Conservation (phyloP, 768 basidiomycete species). For the Neoboletus subvelutipes region DNA sequence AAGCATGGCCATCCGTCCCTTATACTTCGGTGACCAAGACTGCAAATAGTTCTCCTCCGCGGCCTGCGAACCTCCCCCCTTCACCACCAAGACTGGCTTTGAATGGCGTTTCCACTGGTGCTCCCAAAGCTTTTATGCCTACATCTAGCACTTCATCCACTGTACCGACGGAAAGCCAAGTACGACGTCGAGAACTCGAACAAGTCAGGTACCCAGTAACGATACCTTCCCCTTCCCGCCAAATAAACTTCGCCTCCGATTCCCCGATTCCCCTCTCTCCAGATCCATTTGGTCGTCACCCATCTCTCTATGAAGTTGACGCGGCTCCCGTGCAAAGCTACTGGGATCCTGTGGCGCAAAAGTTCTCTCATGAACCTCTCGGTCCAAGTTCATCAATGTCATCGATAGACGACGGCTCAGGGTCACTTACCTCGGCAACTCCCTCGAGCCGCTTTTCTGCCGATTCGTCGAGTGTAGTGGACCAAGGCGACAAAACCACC, state of each 20-base stretch:
- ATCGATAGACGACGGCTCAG: conserved; percentile 20
- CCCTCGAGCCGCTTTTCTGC: conserved; percentile 72
- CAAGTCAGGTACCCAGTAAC: conserved; percentile 45
- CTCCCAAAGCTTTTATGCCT: conserved; percentile 48
- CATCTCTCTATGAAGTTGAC: conserved; percentile 47
- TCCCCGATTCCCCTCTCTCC: conserved; percentile 81
- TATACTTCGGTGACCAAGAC: conserved; percentile 35
- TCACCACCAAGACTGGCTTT: conserved; percentile 64
- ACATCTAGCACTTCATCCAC: conserved; percentile 19
- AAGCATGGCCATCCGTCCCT: conserved; percentile 47
- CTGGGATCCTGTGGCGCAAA: conserved; percentile 42
- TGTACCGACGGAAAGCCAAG: conserved; percentile 45
- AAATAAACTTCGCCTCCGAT: conserved; percentile 30
- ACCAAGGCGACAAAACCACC: conserved; percentile 30
- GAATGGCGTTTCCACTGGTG: conserved; percentile 65
- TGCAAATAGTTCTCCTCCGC: conserved; percentile 21
- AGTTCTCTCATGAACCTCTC: conserved; percentile 20
- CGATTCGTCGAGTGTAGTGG: conserved; percentile 53
- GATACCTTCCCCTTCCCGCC: conserved; percentile 28
- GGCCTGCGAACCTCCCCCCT: conserved; percentile 34
- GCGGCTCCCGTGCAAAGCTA: conserved; percentile 35
- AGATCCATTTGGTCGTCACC: conserved; percentile 76
- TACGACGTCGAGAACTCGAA: conserved; percentile 53
- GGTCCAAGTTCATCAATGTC: conserved; percentile 27
- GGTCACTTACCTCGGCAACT: conserved; percentile 21